These are phyloP conservation scores for Boletus fagicola DNA, from an alignment of 768 basidiomycete genomes.

Conservation along the genomic window DNA sequence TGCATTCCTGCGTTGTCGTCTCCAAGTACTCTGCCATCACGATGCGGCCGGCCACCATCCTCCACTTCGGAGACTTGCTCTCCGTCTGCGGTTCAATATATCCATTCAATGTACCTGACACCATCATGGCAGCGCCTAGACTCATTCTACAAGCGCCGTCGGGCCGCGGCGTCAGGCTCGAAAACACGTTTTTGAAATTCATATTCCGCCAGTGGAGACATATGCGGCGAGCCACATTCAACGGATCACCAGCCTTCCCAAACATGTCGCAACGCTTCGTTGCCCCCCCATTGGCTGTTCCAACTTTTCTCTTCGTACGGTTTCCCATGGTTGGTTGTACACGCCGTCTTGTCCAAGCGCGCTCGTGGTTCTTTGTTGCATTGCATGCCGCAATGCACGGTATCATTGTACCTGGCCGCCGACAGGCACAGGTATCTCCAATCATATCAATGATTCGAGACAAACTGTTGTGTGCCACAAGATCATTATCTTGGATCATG, in stretches of 20 bases:
- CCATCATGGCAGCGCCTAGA: neutral
- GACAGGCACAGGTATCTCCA: neutral
- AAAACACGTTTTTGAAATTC: neutral
- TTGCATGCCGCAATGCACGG: neutral
- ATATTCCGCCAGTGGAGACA: neutral
- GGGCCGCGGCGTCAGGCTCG: neutral
- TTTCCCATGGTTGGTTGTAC: neutral
- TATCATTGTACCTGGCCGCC: neutral
- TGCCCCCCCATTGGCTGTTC: neutral
- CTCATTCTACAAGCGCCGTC: neutral
- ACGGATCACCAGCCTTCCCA: neutral
- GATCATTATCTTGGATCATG: neutral
- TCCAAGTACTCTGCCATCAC: neutral
- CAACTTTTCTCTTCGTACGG: too few species aligned
- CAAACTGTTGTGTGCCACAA: neutral
- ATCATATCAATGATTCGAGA: neutral
- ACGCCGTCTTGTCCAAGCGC: neutral
- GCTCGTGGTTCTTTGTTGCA: neutral
- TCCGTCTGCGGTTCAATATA: neutral
- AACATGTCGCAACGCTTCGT: neutral
- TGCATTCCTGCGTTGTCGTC: neutral
- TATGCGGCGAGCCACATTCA: neutral
- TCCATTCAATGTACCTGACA: neutral
- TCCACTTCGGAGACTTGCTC: neutral
- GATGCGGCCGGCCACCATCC: conserved; percentile 1